These are phyloP conservation scores for Fagopyrum esculentum DNA, from an alignment of 148 eudicot genomes.

Conservation along the genomic window DNA sequence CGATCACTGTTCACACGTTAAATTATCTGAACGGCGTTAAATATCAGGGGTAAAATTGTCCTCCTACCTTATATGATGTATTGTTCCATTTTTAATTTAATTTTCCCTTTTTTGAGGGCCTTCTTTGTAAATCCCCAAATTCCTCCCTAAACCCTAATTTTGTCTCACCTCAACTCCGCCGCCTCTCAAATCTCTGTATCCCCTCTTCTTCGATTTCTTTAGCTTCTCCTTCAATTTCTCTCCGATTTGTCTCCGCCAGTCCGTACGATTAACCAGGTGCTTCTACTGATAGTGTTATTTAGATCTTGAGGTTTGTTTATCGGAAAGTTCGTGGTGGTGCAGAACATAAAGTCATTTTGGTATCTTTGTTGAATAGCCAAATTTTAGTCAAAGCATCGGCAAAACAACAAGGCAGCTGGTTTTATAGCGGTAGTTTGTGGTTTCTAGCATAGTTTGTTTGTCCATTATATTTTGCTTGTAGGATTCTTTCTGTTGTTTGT, in stretches of 20 bases:
- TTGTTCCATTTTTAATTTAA: not conserved
- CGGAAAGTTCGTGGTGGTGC: not conserved
- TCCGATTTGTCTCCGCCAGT: not conserved
- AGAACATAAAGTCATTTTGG: no score
- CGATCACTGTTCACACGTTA: no score
- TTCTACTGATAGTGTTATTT: not conserved
- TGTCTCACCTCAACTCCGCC: not conserved
- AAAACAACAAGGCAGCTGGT: no score
- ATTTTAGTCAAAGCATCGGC: no score
- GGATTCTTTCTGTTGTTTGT: no score
- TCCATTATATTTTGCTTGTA: no score
- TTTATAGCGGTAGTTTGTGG: no score
- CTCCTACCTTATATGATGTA: not conserved
- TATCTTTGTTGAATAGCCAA: no score
- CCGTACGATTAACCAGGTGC: constrained; percentile 9
- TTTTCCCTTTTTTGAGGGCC: constrained; percentile 17
- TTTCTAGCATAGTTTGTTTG: no score
- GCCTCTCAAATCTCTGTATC: not conserved
- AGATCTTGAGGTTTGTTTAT: constrained; percentile 2
- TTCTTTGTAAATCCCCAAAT: constrained; percentile 20
- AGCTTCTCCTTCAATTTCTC: not conserved
- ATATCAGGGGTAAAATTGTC: no score
- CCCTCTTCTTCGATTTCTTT: not conserved
- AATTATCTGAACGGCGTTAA: no score
- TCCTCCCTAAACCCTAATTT: constrained; percentile 25